phyloP scores from a whole-genome alignment of 495 filamentous ascomycete genomes.

The Neurospora sp. region DNA sequence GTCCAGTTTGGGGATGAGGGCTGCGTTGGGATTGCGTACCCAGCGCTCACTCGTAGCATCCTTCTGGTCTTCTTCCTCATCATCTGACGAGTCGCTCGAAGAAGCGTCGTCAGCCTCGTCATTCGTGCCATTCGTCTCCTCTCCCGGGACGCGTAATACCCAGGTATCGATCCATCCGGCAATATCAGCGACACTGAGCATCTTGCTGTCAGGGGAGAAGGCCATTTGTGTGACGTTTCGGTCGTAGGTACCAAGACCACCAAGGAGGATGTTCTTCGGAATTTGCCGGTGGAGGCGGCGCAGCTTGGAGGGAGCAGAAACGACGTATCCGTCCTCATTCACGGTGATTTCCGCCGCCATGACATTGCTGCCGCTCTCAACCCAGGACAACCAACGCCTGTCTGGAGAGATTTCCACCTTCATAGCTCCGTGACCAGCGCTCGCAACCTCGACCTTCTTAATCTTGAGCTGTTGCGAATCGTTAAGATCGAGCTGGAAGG shows the following conservation, averaged over 20 bases:
- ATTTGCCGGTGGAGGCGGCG: slow-evolving; percentile 47
- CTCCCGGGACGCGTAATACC: slow-evolving; percentile 47
- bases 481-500: slow-evolving; percentile 53
- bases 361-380: slow-evolving; percentile 73
- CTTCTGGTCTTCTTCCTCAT: slow-evolving; percentile 18
- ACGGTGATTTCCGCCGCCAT: slow-evolving; percentile 52
- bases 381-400: slow-evolving; percentile 66
- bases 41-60: slow-evolving; percentile 41
- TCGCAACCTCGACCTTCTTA: slow-evolving; percentile 18
- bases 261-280: slow-evolving; percentile 47
- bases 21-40: slow-evolving; percentile 52
- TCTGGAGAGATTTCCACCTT: slow-evolving; percentile 61
- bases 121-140: slow-evolving; percentile 20
- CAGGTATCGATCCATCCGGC: slow-evolving; percentile 83
- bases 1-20: slow-evolving; percentile 69
- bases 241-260: slow-evolving; percentile 68
- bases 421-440: slow-evolving; percentile 49
- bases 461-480: slow-evolving; percentile 27
- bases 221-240: slow-evolving; percentile 60
- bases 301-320: slow-evolving; percentile 41
- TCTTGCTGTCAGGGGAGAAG: slow-evolving; percentile 72
- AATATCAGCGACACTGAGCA: slow-evolving; percentile 70
- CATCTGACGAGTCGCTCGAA: slow-evolving; percentile 18
- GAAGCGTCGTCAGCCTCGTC: slow-evolving; percentile 14
- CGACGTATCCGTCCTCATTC: slow-evolving; percentile 31